These are phyloP conservation scores for Yamadazyma insecticola DNA, from an alignment of 805 yeast species.

Conservation along the genomic window DNA sequence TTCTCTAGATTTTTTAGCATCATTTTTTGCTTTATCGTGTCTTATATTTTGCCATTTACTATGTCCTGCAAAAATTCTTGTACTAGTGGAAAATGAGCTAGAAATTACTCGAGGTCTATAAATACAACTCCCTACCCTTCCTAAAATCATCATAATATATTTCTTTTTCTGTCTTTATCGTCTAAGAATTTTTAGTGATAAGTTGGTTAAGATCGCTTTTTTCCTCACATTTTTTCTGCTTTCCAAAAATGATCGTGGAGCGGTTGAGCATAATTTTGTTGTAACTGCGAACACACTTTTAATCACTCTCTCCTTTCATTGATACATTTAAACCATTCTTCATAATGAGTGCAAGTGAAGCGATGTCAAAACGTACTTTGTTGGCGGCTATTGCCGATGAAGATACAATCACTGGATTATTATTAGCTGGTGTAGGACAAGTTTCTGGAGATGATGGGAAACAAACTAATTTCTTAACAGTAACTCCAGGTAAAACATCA, in stretches of 20 bases:
- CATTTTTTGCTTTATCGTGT: conserved; percentile 91
- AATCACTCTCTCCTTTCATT: neutral
- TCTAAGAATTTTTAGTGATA: too few species aligned
- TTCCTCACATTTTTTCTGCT: too few species aligned
- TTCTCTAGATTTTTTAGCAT: conserved; percentile 66
- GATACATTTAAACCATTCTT: neutral
- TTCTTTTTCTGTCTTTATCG: too few species aligned
- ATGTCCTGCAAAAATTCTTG: conserved; percentile 61
- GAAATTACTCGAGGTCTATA: neutral
- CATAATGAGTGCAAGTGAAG: conserved; percentile 31
- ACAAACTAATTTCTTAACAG: conserved; percentile 80
- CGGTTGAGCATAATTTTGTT: neutral
- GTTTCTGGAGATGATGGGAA: conserved; percentile 58
- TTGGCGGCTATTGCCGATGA: conserved; percentile 97
- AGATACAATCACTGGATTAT: conserved; percentile 93
- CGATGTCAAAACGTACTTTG: conserved; percentile 66
- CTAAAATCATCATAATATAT: too few species aligned
- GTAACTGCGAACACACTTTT: neutral
- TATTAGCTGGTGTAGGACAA: conserved; percentile 94
- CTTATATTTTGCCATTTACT: conserved; percentile 94
- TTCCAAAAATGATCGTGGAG: too few species aligned
- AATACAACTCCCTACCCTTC: too few species aligned
- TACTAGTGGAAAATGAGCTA: conserved; percentile 12
- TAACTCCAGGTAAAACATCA: conserved; percentile 67
- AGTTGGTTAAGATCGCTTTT: too few species aligned